A percentile compares a stretch with the other conserved stretches of the same genome.
Conservation (phyloP, 225 moss, liverwort and hornwort species). For the Polytrichum formosum region DNA sequence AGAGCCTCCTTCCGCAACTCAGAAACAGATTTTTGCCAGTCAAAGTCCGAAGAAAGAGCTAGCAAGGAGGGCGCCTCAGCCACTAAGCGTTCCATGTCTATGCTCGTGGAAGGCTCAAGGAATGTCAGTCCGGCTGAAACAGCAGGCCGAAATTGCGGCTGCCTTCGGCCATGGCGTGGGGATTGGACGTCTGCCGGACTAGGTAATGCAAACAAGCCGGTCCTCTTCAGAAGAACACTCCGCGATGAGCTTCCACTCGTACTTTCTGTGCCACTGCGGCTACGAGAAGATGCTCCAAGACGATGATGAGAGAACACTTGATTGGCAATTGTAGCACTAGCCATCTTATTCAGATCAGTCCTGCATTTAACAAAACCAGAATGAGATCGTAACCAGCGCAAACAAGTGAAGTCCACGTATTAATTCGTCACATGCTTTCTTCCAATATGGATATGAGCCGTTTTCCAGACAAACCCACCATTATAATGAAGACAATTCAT, state of each 20-base stretch:
- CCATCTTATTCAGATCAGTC: slow-evolving; percentile 18
- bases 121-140: slow-evolving; percentile 8
- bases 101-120: slow-evolving; percentile 21
- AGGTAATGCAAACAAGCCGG: slow-evolving; percentile 17
- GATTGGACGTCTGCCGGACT: slow-evolving; percentile 7
- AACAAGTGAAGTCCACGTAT: too few relatives aligned
- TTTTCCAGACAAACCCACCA: too few relatives aligned
- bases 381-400: too few relatives aligned
- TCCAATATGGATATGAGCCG: too few relatives aligned
- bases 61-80: slow-evolving; percentile 59
- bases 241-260: slow-evolving; percentile 12
- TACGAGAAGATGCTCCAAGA: slow-evolving; percentile 12
- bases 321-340: slow-evolving; percentile 22
- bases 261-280: slow-evolving; percentile 8
- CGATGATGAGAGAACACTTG: slow-evolving; percentile 26
- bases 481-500: too few relatives aligned
- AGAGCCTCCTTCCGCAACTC: slow-evolving; percentile 73
- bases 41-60: slow-evolving; percentile 70
- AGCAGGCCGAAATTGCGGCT: slow-evolving; percentile 1
- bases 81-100: slow-evolving; percentile 50
- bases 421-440: too few relatives aligned
- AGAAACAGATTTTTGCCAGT: slow-evolving; percentile 61
- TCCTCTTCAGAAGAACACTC: slow-evolving; percentile 6
- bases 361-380: neutral
- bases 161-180: neutral